Percentiles rank a stretch among this genome's conserved stretches.
phyloP scores from a whole-genome alignment of 129 eudicot genomes.

The Lactuca saligna region DNA sequence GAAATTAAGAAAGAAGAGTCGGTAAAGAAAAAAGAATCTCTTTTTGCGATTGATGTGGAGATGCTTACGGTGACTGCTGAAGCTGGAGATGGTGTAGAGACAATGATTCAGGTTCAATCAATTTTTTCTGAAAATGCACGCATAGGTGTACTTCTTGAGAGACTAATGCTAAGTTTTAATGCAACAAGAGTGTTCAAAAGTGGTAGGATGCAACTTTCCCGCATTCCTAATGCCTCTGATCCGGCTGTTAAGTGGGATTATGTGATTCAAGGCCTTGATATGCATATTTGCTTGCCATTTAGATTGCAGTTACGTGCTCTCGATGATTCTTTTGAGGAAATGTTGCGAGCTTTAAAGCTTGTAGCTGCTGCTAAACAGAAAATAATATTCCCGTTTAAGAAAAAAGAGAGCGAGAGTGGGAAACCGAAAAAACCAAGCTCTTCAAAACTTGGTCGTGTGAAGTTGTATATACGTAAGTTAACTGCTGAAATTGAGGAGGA shows the following conservation, averaged over 20 bases:
- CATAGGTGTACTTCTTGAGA: conserved; percentile 88
- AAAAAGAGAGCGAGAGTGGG: conserved; percentile 37
- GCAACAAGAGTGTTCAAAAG: conserved; percentile 67
- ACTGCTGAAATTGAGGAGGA: conserved; percentile 92
- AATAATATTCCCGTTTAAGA: conserved; percentile 43
- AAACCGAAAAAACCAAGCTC: conserved; percentile 66
- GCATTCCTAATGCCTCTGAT: conserved; percentile 67
- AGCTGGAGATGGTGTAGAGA: conserved; percentile 94
- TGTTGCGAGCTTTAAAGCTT: conserved; percentile 84
- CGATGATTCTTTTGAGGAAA: conserved; percentile 89
- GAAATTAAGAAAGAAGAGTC: conserved; percentile 48
- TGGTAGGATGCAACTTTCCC: conserved; percentile 92
- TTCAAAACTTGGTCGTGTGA: conserved; percentile 69
- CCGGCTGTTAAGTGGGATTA: conserved; percentile 78
- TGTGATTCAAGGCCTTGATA: conserved; percentile 92
- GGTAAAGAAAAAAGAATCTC: conserved; percentile 68
- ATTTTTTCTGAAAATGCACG: conserved; percentile 96
- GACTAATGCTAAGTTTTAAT: conserved; percentile 67
- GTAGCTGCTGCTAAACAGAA: conserved; percentile 65
- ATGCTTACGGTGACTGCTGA: conserved; percentile 79
- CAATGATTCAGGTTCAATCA: conserved; percentile 75
- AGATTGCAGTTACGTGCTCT: conserved; percentile 89
- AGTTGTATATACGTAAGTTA: conserved; percentile 65
- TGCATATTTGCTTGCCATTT: conserved; percentile 82
- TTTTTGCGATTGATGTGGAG: conserved; percentile 88